These are phyloP conservation scores for Trametes pubescens DNA, from an alignment of 1,284 basidiomycete genomes.

Conservation along the genomic window DNA sequence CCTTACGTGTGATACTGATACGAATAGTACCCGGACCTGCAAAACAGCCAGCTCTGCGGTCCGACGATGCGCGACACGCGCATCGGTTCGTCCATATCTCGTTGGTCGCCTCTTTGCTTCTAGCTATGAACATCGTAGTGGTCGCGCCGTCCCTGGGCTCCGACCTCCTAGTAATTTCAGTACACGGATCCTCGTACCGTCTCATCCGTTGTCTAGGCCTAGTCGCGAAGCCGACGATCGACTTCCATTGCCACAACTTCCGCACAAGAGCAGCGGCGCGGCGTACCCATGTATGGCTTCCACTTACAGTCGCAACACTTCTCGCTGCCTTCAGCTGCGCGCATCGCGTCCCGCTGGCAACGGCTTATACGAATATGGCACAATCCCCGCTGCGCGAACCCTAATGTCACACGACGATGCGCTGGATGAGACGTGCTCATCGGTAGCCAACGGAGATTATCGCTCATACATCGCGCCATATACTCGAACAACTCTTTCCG, in stretches of 20 bases:
- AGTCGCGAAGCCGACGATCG: conserved; percentile 1
- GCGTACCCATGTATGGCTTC: not conserved
- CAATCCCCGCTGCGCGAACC: not conserved
- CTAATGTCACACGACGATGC: conserved; percentile 4
- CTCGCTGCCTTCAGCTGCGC: conserved; percentile 1
- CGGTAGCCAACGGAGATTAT: conserved; percentile 25
- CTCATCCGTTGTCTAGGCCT: not conserved
- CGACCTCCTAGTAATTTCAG: not conserved
- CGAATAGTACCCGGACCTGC: not conserved
- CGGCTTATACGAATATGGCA: not conserved
- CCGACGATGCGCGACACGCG: not conserved
- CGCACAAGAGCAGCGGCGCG: conserved; percentile 8
- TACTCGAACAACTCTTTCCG: not conserved
- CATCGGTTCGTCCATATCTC: no score
- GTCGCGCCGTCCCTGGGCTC: not conserved
- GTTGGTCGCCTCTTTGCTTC: no score
- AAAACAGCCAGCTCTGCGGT: not conserved
- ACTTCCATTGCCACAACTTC: not conserved
- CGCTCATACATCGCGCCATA: conserved; percentile 9
- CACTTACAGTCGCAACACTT: not conserved
- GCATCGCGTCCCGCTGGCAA: not conserved
- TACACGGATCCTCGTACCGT: not conserved
- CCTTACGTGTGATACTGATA: not conserved
- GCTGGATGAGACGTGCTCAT: conserved; percentile 12
- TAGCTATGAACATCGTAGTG: not conserved